These are phyloP conservation scores for Penicillium sp. DNA, from an alignment of 2,329 filamentous ascomycete species.

Conservation along the genomic window DNA sequence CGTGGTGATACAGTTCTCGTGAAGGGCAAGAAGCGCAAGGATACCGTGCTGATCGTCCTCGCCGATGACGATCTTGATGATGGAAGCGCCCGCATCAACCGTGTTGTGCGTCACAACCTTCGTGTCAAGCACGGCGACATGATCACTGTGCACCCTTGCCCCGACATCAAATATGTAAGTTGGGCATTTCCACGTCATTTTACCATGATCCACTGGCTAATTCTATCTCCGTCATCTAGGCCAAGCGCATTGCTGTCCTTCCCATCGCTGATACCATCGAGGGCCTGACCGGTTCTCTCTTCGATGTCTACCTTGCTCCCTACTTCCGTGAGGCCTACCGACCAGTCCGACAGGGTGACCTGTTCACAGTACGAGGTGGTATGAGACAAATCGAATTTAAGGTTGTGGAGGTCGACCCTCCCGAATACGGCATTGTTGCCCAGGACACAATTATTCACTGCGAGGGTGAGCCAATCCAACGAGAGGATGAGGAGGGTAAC, in stretches of 20 bases:
- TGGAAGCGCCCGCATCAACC: constrained; percentile 94
- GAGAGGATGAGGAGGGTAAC: constrained; percentile 98
- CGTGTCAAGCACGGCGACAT: constrained; percentile 98
- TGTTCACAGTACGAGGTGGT: constrained; percentile 94
- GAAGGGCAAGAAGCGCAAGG: constrained; percentile 99
- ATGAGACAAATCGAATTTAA: constrained; percentile 99
- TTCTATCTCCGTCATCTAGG: constrained; percentile 53
- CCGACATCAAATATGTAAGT: constrained; percentile 99
- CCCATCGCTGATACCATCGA: constrained; percentile 98
- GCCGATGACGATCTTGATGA: constrained; percentile 98
- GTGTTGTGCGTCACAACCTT: constrained; percentile 96
- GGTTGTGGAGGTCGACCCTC: constrained; percentile 96
- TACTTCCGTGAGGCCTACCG: constrained; percentile 99
- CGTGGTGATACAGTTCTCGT: constrained; percentile 97
- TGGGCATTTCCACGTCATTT: not conserved
- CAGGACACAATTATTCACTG: constrained; percentile 99
- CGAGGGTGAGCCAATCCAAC: constrained; percentile 94
- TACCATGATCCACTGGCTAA: constrained; percentile 23
- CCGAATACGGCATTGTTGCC: constrained; percentile 97
- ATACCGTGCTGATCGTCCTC: constrained; percentile 95
- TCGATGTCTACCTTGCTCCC: constrained; percentile 97
- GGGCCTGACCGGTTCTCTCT: constrained; percentile 94
- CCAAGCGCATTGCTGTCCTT: constrained; percentile 97
- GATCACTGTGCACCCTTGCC: constrained; percentile 94
- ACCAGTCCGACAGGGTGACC: constrained; percentile 92